phyloP scores from a whole-genome alignment of 2,329 filamentous ascomycete genomes.

The Neofusicoccum kwambonambiense region DNA sequence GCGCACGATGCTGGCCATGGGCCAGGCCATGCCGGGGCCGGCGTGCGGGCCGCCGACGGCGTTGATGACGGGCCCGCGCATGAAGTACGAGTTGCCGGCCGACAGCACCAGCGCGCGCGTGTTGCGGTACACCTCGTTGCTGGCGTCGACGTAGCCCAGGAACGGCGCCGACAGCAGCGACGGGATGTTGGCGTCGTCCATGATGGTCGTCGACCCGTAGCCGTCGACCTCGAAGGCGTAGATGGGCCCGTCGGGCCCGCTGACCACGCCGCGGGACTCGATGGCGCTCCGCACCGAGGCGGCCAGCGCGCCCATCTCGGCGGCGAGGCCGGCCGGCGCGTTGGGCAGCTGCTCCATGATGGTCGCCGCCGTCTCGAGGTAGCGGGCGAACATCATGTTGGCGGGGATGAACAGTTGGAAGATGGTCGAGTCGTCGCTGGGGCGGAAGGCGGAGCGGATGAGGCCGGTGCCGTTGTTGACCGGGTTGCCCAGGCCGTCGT shows the following conservation, averaged over 20 bases:
- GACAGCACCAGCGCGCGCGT: slow-evolving; percentile 48
- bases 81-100: slow-evolving; percentile 50
- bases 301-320: slow-evolving; percentile 58
- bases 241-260: slow-evolving; percentile 34
- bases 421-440: slow-evolving; percentile 51
- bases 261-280: slow-evolving; percentile 44
- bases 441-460: slow-evolving; percentile 50
- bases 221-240: slow-evolving; percentile 53
- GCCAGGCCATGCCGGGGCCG: slow-evolving; percentile 50
- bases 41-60: slow-evolving; percentile 51
- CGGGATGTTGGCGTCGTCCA: slow-evolving; percentile 73
- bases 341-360: slow-evolving; percentile 55
- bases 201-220: slow-evolving; percentile 56
- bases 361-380: slow-evolving; percentile 53
- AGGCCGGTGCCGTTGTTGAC: slow-evolving; percentile 50
- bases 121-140: slow-evolving; percentile 45
- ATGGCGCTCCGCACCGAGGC: slow-evolving; percentile 44
- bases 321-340: slow-evolving; percentile 50
- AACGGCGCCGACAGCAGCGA: slow-evolving; percentile 65
- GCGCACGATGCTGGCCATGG: slow-evolving; percentile 52
- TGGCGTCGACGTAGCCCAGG: slow-evolving; percentile 53
- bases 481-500: slow-evolving; percentile 54
- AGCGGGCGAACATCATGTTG: slow-evolving; percentile 72
- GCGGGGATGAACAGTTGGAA: slow-evolving; percentile 50
- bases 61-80: slow-evolving; percentile 49